Evolutionary conservation across 306 rosid species (phyloP).

Genomic region (Dalbergia cochinchinensis): DNA sequence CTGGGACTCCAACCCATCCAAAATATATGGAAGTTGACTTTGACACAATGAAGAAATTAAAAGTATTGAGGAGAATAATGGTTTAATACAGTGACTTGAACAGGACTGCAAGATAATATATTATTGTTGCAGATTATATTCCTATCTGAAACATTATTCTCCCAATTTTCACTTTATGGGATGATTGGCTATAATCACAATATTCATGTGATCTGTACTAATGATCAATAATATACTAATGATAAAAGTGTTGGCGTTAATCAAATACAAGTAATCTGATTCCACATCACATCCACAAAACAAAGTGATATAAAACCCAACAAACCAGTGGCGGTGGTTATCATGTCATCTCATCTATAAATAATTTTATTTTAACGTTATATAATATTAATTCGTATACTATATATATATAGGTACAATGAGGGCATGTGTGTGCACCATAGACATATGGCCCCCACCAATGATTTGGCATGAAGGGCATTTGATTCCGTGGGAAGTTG

Average conservation of each 20-base stretch:
- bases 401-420: no score
- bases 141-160: constrained; percentile 37
- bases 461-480: constrained; percentile 79
- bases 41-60: constrained; percentile 41
- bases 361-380: not conserved
- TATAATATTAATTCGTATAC: no score
- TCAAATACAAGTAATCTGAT: constrained; percentile 31
- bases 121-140: not conserved
- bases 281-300: constrained; percentile 49
- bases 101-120: constrained; percentile 25
- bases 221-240: not conserved
- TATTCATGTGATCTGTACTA: constrained; percentile 37
- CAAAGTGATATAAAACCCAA: constrained; percentile 51
- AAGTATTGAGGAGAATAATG: not conserved
- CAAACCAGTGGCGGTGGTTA: constrained; percentile 52
- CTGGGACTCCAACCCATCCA: constrained; percentile 32
- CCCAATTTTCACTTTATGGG: constrained; percentile 42
- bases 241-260: constrained; percentile 20
- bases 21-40: constrained; percentile 61
- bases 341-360: constrained; percentile 46
- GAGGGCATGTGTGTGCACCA: not conserved
- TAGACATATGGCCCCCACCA: constrained; percentile 62
- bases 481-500: constrained; percentile 65
- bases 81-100: not conserved
- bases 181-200: constrained; percentile 56